Evolutionary conservation across 768 basidiomycete species (phyloP), one percentile per base, ranked within the genome.

Genomic region (Trametes villosa): DNA sequence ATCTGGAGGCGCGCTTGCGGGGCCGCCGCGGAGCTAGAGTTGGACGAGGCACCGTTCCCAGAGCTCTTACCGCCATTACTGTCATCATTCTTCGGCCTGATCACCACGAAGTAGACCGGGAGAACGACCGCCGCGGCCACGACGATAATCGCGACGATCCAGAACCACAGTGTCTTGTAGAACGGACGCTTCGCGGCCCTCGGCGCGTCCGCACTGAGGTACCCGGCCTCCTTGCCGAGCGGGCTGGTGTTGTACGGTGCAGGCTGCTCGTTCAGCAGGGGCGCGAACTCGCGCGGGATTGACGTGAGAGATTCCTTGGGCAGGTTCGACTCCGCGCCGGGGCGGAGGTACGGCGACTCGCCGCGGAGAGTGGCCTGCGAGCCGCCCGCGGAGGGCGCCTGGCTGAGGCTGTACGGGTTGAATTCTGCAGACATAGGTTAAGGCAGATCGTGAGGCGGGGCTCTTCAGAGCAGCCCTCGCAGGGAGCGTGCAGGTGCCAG

Each of bases 31-130:
- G 52, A 67, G 38, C 63, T 60, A 36, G 71, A 36, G 41, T 29
- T 24, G 8, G 41, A 13, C 24, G 42, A 27, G 24, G 11, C 20
- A 24, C 29, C 11, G 36, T 27, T 30, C 3, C 31, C 38, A 15
- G 48, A 20, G 38, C 45, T 30, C 36, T 46, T 40, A 17, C 42
- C 42, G 38, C 52, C 20, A 15, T 8, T 22, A 20, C 18, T 45
- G 8, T 20, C 42, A 26, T 53, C 12, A 5, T 60, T 24, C 20
- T 81, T 79, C 26, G 79, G 79, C 66, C 83, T 86, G 53, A 85
- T 75, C 47, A 87, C 78, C 12, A 78, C 65, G 63, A 92, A 82
- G 70, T 87, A 91, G 34, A 92, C 73, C 3, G 88, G 84, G 9
- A 94, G 74, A 44, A 84, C 74, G 51, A 91, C 76, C 2, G 83